Percentiles rank a stretch among this genome's conserved stretches.
Conservation (phyloP, 208 protist genomes). For the Wallacemonas rigidus region DNA sequence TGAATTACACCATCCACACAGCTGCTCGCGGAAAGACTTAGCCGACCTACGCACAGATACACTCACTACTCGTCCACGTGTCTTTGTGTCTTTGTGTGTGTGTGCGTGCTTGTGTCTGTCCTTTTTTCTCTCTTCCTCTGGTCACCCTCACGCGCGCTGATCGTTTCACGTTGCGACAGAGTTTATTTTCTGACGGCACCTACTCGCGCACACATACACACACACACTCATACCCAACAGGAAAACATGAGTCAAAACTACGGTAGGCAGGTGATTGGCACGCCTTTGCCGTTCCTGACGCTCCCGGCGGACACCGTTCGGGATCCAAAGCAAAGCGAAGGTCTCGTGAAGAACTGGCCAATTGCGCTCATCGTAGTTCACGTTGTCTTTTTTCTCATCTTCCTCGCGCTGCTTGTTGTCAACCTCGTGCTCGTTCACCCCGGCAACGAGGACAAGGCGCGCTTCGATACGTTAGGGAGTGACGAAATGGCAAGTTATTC, state of each 20-base stretch:
- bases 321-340: slow-evolving; percentile 20
- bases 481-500: not conserved
- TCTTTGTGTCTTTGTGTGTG: too few species aligned
- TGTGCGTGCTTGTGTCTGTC: slow-evolving; percentile 2
- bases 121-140: slow-evolving; percentile 15
- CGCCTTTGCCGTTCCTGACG: slow-evolving; percentile 51
- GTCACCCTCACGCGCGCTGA: slow-evolving; percentile 8
- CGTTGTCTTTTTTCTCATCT: slow-evolving; percentile 36
- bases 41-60: too few species aligned
- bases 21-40: too few species aligned
- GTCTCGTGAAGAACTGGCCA: slow-evolving; percentile 39
- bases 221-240: not conserved
- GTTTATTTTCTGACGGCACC: too few species aligned
- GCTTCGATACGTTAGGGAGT: not conserved
- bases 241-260: slow-evolving; percentile 1
- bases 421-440: slow-evolving; percentile 15
- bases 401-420: slow-evolving; percentile 36
- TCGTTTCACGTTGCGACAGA: not conserved
- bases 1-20: too few species aligned
- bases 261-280: slow-evolving; percentile 32
- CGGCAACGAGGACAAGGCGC: slow-evolving; percentile 1
- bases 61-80: too few species aligned
- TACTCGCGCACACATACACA: not conserved
- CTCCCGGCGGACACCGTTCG: slow-evolving; percentile 21
- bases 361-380: slow-evolving; percentile 30